A percentile compares a stretch with the other conserved stretches of the same genome.
phyloP scores from a whole-genome alignment of 192 early-diverging fungal genomes.

The Coemansia sp. region DNA sequence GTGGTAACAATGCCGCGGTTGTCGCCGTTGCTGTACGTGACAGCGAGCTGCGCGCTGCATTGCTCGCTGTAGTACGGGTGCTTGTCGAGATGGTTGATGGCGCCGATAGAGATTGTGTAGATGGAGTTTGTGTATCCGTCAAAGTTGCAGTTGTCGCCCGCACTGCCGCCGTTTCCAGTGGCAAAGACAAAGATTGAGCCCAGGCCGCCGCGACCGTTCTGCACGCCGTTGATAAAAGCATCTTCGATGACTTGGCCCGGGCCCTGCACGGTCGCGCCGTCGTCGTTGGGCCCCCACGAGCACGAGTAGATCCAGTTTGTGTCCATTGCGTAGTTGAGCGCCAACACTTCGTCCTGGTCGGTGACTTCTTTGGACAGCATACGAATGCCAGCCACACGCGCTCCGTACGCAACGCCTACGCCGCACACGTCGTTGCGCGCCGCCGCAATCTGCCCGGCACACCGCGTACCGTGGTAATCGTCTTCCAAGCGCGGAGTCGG shows the following conservation, averaged over 20 bases:
- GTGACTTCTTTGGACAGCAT: conserved; percentile 87
- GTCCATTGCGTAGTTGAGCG: conserved; percentile 85
- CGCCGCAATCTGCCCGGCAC: conserved; percentile 97
- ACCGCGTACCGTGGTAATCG: conserved; percentile 95
- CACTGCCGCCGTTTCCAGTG: conserved; percentile 82
- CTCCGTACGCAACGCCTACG: conserved; percentile 87
- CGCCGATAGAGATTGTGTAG: conserved; percentile 91
- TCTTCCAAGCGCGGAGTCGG: conserved; percentile 74
- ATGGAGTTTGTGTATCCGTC: conserved; percentile 96
- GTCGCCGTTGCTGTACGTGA: conserved; percentile 83
- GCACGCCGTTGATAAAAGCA: conserved; percentile 84
- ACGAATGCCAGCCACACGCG: conserved; percentile 83
- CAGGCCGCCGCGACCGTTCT: conserved; percentile 77
- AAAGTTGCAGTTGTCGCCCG: conserved; percentile 91
- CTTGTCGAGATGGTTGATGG: conserved; percentile 71
- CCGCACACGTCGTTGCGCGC: conserved; percentile 89
- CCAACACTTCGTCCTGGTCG: conserved; percentile 89
- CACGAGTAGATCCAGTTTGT: conserved; percentile 95
- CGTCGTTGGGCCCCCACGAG: conserved; percentile 92
- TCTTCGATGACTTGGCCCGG: conserved; percentile 77
- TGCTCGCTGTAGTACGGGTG: conserved; percentile 86
- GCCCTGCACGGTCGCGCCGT: conserved; percentile 81
- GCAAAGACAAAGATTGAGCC: conserved; percentile 95
- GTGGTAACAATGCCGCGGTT: conserved; percentile 85
- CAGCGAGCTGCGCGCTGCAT: conserved; percentile 85